These are phyloP conservation scores for Ceratocystis cacaofunesta DNA, from an alignment of 2,329 filamentous ascomycete genomes.

Conservation along the genomic window DNA sequence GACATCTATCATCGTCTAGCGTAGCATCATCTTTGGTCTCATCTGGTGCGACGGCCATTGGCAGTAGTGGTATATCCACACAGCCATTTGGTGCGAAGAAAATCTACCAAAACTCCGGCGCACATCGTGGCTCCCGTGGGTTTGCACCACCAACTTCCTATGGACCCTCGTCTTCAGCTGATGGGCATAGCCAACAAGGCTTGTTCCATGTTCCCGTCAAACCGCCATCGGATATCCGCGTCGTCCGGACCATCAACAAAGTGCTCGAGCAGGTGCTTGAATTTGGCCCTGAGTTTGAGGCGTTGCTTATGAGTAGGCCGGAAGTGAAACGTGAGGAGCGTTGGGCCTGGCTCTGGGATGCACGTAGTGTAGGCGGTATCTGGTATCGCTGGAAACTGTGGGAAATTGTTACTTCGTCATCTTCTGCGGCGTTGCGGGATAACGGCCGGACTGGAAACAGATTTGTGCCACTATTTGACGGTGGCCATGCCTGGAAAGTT, in stretches of 20 bases:
- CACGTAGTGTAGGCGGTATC: slow-evolving; percentile 60
- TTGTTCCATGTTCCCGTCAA: slow-evolving; percentile 57
- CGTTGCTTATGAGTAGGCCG: slow-evolving; percentile 72
- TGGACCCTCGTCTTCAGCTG: slow-evolving; percentile 20
- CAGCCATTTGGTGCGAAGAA: slow-evolving; percentile 68
- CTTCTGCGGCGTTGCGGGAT: background rate
- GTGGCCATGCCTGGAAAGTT: slow-evolving; percentile 59
- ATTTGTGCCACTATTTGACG: slow-evolving; percentile 57
- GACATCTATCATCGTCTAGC: slow-evolving; percentile 50
- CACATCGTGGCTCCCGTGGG: slow-evolving; percentile 28
- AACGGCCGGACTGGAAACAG: slow-evolving; percentile 22
- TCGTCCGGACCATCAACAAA: slow-evolving; percentile 73
- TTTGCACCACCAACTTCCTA: slow-evolving; percentile 63
- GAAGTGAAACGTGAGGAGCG: slow-evolving; percentile 75
- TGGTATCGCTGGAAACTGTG: slow-evolving; percentile 92
- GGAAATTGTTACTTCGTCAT: slow-evolving; percentile 54
- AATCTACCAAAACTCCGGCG: slow-evolving; percentile 26
- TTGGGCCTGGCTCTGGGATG: slow-evolving; percentile 90
- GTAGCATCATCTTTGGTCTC: slow-evolving; percentile 19
- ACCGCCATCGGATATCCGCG: slow-evolving; percentile 61
- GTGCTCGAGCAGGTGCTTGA: slow-evolving; percentile 66
- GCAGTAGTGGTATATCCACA: slow-evolving; percentile 26
- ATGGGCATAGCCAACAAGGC: slow-evolving; percentile 27
- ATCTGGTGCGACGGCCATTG: slow-evolving; percentile 25
- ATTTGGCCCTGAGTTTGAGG: slow-evolving; percentile 78